phyloP scores from a whole-genome alignment of 176 grass and related monocot genomes.

The Hsuehochloa calcarea region DNA sequence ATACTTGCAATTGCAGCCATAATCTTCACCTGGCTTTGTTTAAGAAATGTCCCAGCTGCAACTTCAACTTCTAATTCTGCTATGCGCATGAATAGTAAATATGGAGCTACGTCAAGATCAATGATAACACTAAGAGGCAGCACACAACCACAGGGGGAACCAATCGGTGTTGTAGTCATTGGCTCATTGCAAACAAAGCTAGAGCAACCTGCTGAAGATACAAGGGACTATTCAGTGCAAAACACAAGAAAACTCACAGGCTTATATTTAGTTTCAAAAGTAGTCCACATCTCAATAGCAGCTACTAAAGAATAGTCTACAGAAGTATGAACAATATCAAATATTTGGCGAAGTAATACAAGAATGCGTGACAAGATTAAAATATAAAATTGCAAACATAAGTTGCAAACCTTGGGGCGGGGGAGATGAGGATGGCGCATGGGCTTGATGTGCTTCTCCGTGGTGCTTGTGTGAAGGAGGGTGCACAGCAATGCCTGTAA shows the following conservation, averaged over 20 bases:
- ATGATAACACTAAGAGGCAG: conserved; percentile 63
- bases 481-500: conserved; percentile 40
- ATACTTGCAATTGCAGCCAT: conserved; percentile 84
- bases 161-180: conserved; percentile 64
- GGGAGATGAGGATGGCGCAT: conserved; percentile 48
- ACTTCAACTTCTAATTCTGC: conserved; percentile 85
- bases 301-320: not conserved
- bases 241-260: not conserved
- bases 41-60: conserved; percentile 89
- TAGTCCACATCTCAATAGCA: not conserved
- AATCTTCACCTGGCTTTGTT: conserved; percentile 98
- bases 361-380: not conserved
- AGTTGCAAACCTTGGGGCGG: conserved; percentile 52
- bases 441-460: conserved; percentile 34
- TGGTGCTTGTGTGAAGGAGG: conserved; percentile 52
- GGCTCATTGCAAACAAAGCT: conserved; percentile 61
- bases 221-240: conserved; percentile 19
- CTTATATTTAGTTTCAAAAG: not conserved
- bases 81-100: conserved; percentile 82
- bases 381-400: not conserved
- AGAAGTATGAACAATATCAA: not conserved
- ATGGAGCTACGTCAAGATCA: conserved; percentile 73
- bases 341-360: not conserved
- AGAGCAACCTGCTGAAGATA: conserved; percentile 69
- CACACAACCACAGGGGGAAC: conserved; percentile 88